These are phyloP conservation scores for Meripilus lineatus DNA, from an alignment of 1,284 basidiomycete species.

Conservation along the genomic window DNA sequence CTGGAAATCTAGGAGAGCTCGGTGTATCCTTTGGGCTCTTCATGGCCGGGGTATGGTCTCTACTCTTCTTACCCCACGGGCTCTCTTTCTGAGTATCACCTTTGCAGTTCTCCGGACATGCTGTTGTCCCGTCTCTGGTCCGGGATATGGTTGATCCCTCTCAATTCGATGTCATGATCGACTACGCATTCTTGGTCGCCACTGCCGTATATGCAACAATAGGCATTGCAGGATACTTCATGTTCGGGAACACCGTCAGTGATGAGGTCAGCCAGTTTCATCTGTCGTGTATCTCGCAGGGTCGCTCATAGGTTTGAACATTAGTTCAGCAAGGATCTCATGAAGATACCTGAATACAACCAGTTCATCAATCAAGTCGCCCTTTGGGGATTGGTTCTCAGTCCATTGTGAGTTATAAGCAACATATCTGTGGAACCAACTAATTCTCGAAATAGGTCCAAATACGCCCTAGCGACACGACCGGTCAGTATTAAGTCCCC, in stretches of 20 bases:
- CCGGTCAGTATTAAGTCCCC: conserved; percentile 57
- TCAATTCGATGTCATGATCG: conserved; percentile 80
- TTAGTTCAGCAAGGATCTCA: conserved; percentile 83
- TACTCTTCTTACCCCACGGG: neutral
- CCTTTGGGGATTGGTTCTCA: conserved; percentile 88
- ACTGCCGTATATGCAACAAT: conserved; percentile 78
- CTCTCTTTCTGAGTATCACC: too few relatives aligned
- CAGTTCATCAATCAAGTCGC: conserved; percentile 69
- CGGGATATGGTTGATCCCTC: conserved; percentile 86
- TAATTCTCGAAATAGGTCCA: conserved; percentile 49
- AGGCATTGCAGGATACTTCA: conserved; percentile 84
- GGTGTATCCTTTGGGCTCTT: conserved; percentile 84
- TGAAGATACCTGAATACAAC: conserved; percentile 75
- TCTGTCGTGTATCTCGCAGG: neutral
- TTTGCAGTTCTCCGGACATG: conserved; percentile 85
- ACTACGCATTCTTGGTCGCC: conserved; percentile 81
- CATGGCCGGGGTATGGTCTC: conserved; percentile 80
- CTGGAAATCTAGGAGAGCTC: conserved; percentile 55
- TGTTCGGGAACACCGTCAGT: conserved; percentile 82
- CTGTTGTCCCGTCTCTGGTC: conserved; percentile 87
- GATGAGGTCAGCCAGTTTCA: conserved; percentile 63
- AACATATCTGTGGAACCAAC: neutral
- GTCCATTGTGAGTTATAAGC: conserved; percentile 63
- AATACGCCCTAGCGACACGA: conserved; percentile 83
- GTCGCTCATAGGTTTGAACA: neutral